Percentiles rank a stretch among this genome's conserved stretches.
Conservation (phyloP, 495 filamentous ascomycete genomes). For the Aspergillus hancockii region DNA sequence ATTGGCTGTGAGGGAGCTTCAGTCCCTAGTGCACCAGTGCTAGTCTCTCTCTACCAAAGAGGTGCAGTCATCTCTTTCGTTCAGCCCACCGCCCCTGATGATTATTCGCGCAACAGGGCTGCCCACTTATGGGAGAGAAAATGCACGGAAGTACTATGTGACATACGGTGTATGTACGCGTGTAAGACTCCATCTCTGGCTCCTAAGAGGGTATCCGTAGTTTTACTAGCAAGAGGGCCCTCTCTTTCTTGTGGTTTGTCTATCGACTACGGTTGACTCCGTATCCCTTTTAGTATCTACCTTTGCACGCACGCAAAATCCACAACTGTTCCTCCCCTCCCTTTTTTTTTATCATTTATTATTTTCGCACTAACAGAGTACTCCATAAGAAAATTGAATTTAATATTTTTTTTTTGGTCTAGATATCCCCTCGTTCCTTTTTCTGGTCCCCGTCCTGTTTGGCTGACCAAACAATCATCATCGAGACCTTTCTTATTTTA, state of each 20-base stretch:
- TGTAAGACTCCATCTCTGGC: background rate
- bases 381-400: constrained; percentile 2
- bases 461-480: background rate
- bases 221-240: background rate
- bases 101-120: constrained; percentile 7
- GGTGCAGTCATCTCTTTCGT: constrained; percentile 3
- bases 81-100: constrained; percentile 13
- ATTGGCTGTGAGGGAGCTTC: constrained; percentile 8
- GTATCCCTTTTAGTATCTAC: constrained; percentile 2
- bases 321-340: constrained; percentile 7
- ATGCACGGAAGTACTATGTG: constrained; percentile 6
- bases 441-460: constrained; percentile 9
- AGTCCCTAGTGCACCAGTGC: constrained; percentile 2
- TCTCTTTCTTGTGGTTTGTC: constrained; percentile 8
- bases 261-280: constrained; percentile 12
- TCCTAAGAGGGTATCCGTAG: background rate
- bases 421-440: constrained; percentile 13
- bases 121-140: background rate
- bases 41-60: no score
- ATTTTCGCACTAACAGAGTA: background rate
- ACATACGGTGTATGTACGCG: constrained; percentile 8
- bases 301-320: constrained; percentile 9
- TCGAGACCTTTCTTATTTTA: background rate
- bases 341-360: constrained; percentile 7
- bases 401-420: constrained; percentile 17